phyloP scores from a whole-genome alignment of 202 grass and related monocot genomes.

The Dendrocalamus latiflorus region DNA sequence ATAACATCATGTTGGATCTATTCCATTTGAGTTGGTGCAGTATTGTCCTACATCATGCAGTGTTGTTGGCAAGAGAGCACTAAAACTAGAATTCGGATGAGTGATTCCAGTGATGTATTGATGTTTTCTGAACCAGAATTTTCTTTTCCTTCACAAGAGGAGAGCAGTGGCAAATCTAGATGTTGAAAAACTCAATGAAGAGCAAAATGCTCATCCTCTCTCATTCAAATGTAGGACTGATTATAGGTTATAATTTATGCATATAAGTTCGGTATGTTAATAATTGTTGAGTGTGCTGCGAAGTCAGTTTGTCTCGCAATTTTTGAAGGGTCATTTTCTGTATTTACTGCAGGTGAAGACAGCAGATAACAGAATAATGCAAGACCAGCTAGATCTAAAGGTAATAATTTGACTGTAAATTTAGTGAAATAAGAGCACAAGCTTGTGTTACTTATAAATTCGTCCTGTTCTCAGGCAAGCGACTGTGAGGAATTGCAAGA shows the following conservation, averaged over 20 bases:
- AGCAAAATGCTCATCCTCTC: background rate
- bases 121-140: background rate
- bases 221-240: background rate
- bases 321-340: background rate
- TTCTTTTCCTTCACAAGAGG: background rate
- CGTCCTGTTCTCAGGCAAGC: conserved; percentile 39
- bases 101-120: background rate
- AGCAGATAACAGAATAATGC: conserved; percentile 79
- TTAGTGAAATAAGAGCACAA: background rate
- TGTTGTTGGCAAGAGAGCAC: background rate
- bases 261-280: background rate
- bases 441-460: conserved; percentile 1
- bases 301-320: background rate
- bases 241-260: background rate
- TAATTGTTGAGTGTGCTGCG: background rate
- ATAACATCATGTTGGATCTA: background rate
- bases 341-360: conserved; percentile 55
- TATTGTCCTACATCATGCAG: background rate
- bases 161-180: background rate
- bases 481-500: conserved; percentile 55
- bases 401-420: conserved; percentile 24
- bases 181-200: background rate
- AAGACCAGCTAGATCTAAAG: conserved; percentile 63
- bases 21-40: background rate
- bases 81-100: background rate